These are phyloP conservation scores for Delonix regia DNA, from an alignment of 306 rosid genomes.

Conservation along the genomic window DNA sequence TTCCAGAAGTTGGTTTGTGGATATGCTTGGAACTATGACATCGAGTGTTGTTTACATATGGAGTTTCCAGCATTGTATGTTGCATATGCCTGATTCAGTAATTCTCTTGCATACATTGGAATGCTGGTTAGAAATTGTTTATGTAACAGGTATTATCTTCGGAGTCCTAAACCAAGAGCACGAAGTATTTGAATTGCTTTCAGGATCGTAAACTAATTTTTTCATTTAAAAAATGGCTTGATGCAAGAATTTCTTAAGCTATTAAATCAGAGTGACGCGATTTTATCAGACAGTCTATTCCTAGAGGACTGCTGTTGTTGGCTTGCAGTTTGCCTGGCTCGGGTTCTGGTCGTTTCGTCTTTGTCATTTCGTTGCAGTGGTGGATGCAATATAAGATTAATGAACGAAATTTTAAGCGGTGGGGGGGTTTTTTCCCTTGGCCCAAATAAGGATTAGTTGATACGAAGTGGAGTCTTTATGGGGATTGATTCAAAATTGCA, in stretches of 20 bases:
- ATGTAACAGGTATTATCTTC: not conserved
- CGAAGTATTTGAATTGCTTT: not conserved
- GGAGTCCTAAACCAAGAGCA: not conserved
- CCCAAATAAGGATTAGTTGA: too few relatives aligned
- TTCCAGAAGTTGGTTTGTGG: conserved; percentile 3
- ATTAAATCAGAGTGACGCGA: not conserved
- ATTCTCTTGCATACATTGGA: not conserved
- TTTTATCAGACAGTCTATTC: not conserved
- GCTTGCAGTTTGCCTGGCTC: not conserved
- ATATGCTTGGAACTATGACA: conserved; percentile 26
- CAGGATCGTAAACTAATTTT: too few relatives aligned
- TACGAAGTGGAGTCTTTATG: too few relatives aligned
- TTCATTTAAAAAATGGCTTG: not conserved
- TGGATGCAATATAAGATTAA: not conserved
- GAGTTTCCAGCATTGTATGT: conserved; percentile 2
- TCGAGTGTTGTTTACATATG: not conserved
- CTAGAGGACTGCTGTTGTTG: not conserved
- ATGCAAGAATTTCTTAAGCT: not conserved
- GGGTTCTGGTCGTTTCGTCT: not conserved
- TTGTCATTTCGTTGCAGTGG: not conserved
- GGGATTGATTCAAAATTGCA: too few relatives aligned
- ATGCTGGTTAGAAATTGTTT: not conserved
- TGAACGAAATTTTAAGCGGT: not conserved
- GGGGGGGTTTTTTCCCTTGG: too few relatives aligned
- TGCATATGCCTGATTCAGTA: not conserved